Evolutionary conservation across 2,329 filamentous ascomycete species (phyloP), one percentile per base, ranked within the genome.

Genomic region (Macrophomina pseudophaseolina): DNA sequence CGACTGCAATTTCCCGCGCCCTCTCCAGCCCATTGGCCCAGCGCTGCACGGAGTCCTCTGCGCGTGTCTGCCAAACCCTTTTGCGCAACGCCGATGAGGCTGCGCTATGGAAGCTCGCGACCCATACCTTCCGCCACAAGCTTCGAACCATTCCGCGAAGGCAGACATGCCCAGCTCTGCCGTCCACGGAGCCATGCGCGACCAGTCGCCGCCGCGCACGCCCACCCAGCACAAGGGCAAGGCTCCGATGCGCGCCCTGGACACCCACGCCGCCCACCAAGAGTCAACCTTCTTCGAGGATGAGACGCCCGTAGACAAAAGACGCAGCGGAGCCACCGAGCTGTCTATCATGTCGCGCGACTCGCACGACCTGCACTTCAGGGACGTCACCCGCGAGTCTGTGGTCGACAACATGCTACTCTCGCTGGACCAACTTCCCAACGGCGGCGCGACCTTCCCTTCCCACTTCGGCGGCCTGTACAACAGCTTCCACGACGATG

Each of bases 381-480:
- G 90, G 60, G 88, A 91, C 58, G 88, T 92, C 69, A 92, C 91
- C 48, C 89, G 94, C 71, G 92, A 97, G 75, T 97, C 94, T 42
- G 89, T 99, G 71, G 93, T 99, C 68, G 91, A 95, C 79, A 97
- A 97, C 79, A 95, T 99, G 90, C 88, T 98, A 68, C 84, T 95
- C 70, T 97, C 94, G 48, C 89, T 99, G 70, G 94, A 97, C 79
- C 91, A 94, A 78, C 74, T 79, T 58, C 70, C 75, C 1, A 90
- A 86, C 23, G 84, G 72, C 42, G 69, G 75, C 2, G 72, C 66
- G 66, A 68, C 74, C 12, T 74, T 78, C 44, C 76, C 76, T 3
- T 64, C 67, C 54, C 68, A 68, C 18, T 67, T 71, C 35, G 68
- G 70, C 33, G 67, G 69, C n/a, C 70, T 73, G 28, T 73, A 80